These are phyloP conservation scores for Gossypioides kirkii DNA, from an alignment of 345 rosid genomes.

Conservation along the genomic window DNA sequence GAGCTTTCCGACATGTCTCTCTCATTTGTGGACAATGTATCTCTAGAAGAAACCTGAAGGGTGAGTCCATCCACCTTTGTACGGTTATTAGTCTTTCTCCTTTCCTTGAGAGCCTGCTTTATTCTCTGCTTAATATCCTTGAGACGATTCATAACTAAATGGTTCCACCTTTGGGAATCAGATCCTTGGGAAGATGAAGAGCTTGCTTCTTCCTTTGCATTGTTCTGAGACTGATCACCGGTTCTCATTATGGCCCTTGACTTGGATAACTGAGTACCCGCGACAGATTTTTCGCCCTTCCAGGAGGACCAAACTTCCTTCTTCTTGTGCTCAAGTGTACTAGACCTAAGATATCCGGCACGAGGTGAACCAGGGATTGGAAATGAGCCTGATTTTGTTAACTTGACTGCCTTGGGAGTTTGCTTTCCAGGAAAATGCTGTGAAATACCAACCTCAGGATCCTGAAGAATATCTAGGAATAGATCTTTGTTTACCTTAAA, in stretches of 20 bases:
- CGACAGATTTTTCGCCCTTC: conserved; percentile 23
- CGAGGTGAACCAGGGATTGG: conserved; percentile 43
- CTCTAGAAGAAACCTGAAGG: conserved; percentile 17
- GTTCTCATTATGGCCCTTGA: not conserved
- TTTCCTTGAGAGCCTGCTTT: conserved; percentile 47
- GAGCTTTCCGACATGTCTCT: conserved; percentile 16
- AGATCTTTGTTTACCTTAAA: conserved; percentile 51
- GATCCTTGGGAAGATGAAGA: conserved; percentile 24
- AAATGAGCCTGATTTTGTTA: conserved; percentile 80
- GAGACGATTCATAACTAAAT: conserved; percentile 38
- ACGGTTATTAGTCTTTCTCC: conserved; percentile 24
- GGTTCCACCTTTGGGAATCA: conserved; percentile 49
- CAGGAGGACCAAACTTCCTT: conserved; percentile 61
- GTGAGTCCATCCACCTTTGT: not conserved
- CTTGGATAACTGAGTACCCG: conserved; percentile 12
- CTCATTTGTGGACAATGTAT: conserved; percentile 5
- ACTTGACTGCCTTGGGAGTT: conserved; percentile 23
- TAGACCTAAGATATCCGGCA: conserved; percentile 34
- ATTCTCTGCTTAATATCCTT: conserved; percentile 56
- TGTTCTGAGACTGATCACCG: conserved; percentile 8
- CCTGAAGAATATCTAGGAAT: conserved; percentile 40
- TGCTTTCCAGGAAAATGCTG: conserved; percentile 32
- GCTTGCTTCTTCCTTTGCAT: conserved; percentile 23
- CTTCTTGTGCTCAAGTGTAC: conserved; percentile 65
- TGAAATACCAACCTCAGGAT: conserved; percentile 31